These are phyloP conservation scores for Parachlorella kessleri DNA, from an alignment of 139 green algal genomes.

Conservation along the genomic window DNA sequence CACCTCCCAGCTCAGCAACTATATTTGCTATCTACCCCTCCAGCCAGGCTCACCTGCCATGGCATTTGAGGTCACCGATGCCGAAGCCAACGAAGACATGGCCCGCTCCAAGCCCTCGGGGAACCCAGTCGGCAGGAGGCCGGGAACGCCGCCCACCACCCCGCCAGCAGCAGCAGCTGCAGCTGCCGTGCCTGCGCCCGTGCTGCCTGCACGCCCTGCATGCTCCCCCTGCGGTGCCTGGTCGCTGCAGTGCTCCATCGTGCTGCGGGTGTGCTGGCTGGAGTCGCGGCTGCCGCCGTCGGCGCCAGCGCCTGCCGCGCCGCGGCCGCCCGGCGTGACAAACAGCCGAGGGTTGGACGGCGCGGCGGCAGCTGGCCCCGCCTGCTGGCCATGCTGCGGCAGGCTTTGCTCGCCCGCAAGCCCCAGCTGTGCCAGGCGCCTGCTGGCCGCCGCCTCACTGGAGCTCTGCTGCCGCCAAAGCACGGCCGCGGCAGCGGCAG, in stretches of 20 bases:
- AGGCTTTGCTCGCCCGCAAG: too few species aligned
- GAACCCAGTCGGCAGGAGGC: too few species aligned
- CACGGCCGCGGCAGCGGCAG: not conserved
- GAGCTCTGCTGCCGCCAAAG: not conserved
- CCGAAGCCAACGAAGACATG: not conserved
- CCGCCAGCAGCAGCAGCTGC: not conserved
- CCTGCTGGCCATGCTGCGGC: too few species aligned
- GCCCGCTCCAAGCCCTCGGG: not conserved
- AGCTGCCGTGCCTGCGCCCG: too few species aligned
- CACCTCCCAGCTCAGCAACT: too few species aligned
- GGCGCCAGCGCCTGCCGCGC: not conserved
- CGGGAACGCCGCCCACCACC: not conserved
- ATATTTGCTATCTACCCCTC: too few species aligned
- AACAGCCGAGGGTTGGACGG: too few species aligned
- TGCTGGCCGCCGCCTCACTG: not conserved
- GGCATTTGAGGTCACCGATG: not conserved
- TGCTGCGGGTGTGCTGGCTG: constrained; percentile 40
- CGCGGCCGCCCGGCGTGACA: not conserved
- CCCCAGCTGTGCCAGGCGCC: not conserved
- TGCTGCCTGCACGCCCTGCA: too few species aligned
- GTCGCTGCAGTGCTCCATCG: constrained; percentile 34
- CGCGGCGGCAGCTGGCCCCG: not conserved
- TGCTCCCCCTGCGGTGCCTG: not conserved
- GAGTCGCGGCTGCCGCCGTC: constrained; percentile 23
- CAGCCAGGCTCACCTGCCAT: not conserved